Evolutionary conservation across 2,329 filamentous ascomycete species (phyloP).

Genomic region (Myriosclerotinia curreyana): DNA sequence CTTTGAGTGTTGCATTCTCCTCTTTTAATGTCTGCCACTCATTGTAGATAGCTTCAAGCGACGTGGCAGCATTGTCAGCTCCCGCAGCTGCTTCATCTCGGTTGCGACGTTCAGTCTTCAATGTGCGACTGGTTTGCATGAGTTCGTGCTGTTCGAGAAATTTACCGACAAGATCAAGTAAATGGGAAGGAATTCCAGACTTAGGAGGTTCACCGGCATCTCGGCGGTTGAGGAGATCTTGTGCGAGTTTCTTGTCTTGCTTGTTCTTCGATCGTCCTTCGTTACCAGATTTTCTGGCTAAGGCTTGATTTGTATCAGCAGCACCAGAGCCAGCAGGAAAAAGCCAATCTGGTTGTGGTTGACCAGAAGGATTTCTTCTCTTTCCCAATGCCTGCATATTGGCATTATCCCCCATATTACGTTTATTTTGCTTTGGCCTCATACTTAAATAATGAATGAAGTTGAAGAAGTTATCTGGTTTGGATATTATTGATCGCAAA

Average conservation of each 20-base stretch:
- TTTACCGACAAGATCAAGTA: slow-evolving; percentile 63
- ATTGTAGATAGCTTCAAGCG: slow-evolving; percentile 40
- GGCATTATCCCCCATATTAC: slow-evolving; percentile 35
- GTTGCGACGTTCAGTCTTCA: slow-evolving; percentile 59
- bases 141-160: slow-evolving; percentile 69
- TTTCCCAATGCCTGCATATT: slow-evolving; percentile 39
- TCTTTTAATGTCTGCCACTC: slow-evolving; percentile 42
- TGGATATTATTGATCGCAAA: neutral
- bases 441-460: neutral
- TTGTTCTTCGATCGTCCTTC: slow-evolving; percentile 30
- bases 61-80: slow-evolving; percentile 43
- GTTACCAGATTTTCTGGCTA: slow-evolving; percentile 25
- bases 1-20: slow-evolving; percentile 20
- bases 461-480: neutral
- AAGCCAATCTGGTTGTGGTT: slow-evolving; percentile 38
- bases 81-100: slow-evolving; percentile 42
- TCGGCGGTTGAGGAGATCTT: slow-evolving; percentile 35
- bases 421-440: slow-evolving; percentile 16
- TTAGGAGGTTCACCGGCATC: slow-evolving; percentile 32
- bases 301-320: slow-evolving; percentile 26
- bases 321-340: slow-evolving; percentile 31
- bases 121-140: slow-evolving; percentile 56
- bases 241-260: slow-evolving; percentile 36
- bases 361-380: slow-evolving; percentile 30
- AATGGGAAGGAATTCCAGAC: slow-evolving; percentile 52